These are phyloP conservation scores for Wickerhamomyces tratensis DNA, from an alignment of 805 yeast species.

Conservation along the genomic window DNA sequence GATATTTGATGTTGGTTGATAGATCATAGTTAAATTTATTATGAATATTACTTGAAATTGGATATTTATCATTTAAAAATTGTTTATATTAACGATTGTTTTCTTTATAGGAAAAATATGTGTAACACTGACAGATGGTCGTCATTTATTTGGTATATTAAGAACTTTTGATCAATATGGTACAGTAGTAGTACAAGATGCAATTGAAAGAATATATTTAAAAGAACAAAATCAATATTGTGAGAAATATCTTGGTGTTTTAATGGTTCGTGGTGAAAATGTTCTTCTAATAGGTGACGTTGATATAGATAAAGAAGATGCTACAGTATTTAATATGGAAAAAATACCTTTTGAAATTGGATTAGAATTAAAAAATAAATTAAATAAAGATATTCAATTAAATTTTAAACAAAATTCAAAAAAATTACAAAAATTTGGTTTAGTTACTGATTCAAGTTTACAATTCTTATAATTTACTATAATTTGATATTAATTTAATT, in stretches of 20 bases:
- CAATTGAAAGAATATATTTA: constrained; percentile 75
- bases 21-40: too few species aligned
- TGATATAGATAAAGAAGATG: constrained; percentile 80
- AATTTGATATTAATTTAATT: constrained; percentile 2
- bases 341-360: constrained; percentile 59
- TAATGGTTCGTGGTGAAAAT: constrained; percentile 91
- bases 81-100: neutral
- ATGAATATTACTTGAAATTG: too few species aligned
- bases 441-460: constrained; percentile 35
- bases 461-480: neutral
- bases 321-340: constrained; percentile 44
- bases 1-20: too few species aligned
- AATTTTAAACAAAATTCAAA: constrained; percentile 37
- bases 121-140: constrained; percentile 83
- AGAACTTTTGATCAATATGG: constrained; percentile 93
- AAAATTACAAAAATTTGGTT: constrained; percentile 41
- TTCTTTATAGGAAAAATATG: constrained; percentile 45
- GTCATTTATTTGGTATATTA: constrained; percentile 77
- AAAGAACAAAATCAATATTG: constrained; percentile 49
- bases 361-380: constrained; percentile 27
- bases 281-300: constrained; percentile 91
- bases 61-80: neutral
- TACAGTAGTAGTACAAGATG: constrained; percentile 85
- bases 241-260: constrained; percentile 71
- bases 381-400: constrained; percentile 24